Base-by-base conservation (phyloP, 169 alveolate genomes). In the Ophryocystis elektroscirrha region DNA sequence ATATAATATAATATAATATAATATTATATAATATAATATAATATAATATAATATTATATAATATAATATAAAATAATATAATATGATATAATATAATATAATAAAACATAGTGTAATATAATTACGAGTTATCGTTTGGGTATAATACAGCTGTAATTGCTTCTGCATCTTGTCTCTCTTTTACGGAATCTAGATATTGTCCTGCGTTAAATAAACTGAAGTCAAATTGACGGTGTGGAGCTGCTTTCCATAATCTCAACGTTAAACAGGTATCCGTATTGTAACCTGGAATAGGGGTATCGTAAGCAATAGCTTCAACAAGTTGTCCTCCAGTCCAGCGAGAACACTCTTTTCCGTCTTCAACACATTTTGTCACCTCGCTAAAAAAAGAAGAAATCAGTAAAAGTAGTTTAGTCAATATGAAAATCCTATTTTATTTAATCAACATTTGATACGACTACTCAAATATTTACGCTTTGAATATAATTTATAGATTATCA, bases 221-320 rank as follows among this genome's bases (percentile, higher is more conserved):
- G 63, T 84, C 93, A 53, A 88, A 88, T 57, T 88, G 94, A 59
- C 69, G 73, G 9, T 78, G 52, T 7, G 94, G 93, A 22, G 63
- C 61, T 22, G 87, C 76, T 44, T 80, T 80, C 94, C 94, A 88
- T 41, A 88, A 66, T 36, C 96, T 75, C 27, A 88, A 58, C 57
- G 79, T 84, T 59, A 80, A 82, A 20, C 91, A 78, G 72, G 84
- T 88, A 54, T 71, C 82, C 30, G 96, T 84, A 61, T 83, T 86
- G 48, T 74, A 84, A 1, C 96, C 96, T 0, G 96, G 95, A 24
- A 88, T 80, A 15, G 96, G 94, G 45, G 84, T 83, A 61, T 88
- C 96, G 59, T 83, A 85, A 25, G 96, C 94, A 64, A 81, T 66
- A n/a, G 96, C 96, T 16, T 71, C 69, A 28, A 88, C 84, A 29